Conservation (phyloP, 345 rosid species). For the Euphorbia tirucalli region DNA sequence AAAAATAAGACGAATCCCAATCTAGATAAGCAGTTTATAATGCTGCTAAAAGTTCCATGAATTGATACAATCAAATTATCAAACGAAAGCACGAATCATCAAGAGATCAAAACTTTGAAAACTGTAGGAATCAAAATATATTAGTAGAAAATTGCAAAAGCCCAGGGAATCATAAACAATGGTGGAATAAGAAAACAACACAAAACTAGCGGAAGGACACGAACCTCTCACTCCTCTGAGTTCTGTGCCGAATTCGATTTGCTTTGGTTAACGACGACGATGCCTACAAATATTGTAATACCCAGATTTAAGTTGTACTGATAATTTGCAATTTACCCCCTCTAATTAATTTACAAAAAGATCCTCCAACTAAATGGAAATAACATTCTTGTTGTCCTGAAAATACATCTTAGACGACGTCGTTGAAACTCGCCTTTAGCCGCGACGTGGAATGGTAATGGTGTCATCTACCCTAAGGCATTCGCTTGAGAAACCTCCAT, state of each 20-base stretch:
- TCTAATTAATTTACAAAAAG: not conserved
- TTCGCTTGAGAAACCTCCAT: not conserved
- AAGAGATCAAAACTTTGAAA: not conserved
- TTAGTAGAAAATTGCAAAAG: not conserved
- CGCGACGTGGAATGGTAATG: not conserved
- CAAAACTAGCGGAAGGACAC: not conserved
- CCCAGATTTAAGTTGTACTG: not conserved
- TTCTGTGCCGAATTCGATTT: not conserved
- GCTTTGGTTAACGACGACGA: not conserved
- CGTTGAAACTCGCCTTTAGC: not conserved
- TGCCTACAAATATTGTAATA: not conserved
- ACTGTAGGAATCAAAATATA: not conserved
- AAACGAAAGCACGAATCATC: not conserved
- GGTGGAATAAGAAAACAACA: not conserved
- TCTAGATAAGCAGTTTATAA: not conserved
- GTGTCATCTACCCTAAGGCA: not conserved
- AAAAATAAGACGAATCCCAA: not conserved
- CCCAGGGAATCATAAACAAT: not conserved
- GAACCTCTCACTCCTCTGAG: constrained; percentile 8
- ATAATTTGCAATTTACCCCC: not conserved
- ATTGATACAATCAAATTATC: not conserved
- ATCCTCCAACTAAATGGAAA: not conserved
- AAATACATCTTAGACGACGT: not conserved
- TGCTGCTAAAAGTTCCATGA: constrained; percentile 5
- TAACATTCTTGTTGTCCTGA: not conserved